phyloP scores from a whole-genome alignment of 1,139 yeast genomes.

The Yamadazyma dendronema region DNA sequence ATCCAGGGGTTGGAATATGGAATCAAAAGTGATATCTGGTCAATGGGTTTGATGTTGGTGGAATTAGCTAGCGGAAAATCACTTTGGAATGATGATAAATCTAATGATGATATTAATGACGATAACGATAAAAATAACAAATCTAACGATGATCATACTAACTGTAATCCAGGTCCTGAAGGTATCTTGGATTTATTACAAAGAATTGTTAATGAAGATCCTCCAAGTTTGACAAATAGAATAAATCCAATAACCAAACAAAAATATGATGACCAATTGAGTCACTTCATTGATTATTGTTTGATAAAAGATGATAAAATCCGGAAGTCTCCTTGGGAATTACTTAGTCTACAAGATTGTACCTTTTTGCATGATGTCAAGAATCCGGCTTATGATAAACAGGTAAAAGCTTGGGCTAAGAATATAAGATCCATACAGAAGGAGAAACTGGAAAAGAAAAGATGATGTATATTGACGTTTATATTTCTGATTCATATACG shows the following conservation, averaged over 20 bases:
- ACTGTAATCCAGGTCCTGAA: slow-evolving; percentile 50
- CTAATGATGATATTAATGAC: slow-evolving; percentile 18
- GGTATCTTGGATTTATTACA: slow-evolving; percentile 89
- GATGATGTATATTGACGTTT: not conserved
- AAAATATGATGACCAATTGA: slow-evolving; percentile 42
- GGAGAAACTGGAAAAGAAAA: slow-evolving; percentile 5
- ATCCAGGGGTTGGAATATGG: slow-evolving; percentile 93
- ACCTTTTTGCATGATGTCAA: slow-evolving; percentile 45
- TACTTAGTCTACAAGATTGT: slow-evolving; percentile 28
- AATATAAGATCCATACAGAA: slow-evolving; percentile 27
- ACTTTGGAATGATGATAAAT: slow-evolving; percentile 39
- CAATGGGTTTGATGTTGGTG: slow-evolving; percentile 83
- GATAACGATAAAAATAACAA: slow-evolving; percentile 13
- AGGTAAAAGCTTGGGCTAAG: slow-evolving; percentile 52
- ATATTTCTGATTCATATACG: not conserved
- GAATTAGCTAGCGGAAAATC: slow-evolving; percentile 81
- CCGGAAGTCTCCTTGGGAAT: slow-evolving; percentile 63
- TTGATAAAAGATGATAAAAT: slow-evolving; percentile 61
- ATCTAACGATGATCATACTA: slow-evolving; percentile 6
- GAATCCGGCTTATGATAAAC: slow-evolving; percentile 41
- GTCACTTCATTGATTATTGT: slow-evolving; percentile 67
- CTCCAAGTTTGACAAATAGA: slow-evolving; percentile 59
- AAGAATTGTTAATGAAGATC: slow-evolving; percentile 88
- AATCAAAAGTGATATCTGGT: slow-evolving; percentile 95
- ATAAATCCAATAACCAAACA: slow-evolving; percentile 24